A percentile compares a stretch with the other conserved stretches of the same genome.
phyloP scores from a whole-genome alignment of 495 filamentous ascomycete genomes.

The Cladorrhinum samala region DNA sequence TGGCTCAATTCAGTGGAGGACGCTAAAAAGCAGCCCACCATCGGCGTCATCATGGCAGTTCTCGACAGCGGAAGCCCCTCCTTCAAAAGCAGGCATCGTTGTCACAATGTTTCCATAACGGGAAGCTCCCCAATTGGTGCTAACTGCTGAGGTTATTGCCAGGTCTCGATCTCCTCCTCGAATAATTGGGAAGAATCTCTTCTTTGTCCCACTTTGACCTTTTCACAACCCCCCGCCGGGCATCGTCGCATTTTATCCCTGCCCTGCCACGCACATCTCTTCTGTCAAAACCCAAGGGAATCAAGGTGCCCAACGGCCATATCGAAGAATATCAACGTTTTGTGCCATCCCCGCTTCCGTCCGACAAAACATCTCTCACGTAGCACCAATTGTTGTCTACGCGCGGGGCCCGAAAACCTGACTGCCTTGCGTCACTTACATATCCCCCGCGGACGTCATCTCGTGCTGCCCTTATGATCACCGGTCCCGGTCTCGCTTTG shows the following conservation, averaged over 20 bases:
- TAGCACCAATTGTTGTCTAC: too few species aligned
- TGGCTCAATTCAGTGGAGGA: too few species aligned
- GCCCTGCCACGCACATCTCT: too few species aligned
- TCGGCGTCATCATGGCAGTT: neutral
- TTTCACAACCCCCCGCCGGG: too few species aligned
- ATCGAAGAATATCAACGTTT: neutral
- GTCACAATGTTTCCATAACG: neutral
- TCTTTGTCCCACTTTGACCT: neutral
- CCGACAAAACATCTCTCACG: too few species aligned
- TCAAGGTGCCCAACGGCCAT: neutral
- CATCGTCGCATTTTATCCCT: neutral
- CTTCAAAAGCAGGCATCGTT: neutral
- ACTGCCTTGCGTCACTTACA: slow-evolving; percentile 2
- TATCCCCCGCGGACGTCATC: neutral
- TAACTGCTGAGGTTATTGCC: neutral
- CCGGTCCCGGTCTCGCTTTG: too few species aligned
- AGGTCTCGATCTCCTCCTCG: neutral
- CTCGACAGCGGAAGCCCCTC: too few species aligned
- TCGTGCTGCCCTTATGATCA: neutral
- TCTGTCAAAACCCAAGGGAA: too few species aligned
- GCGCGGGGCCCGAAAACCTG: neutral
- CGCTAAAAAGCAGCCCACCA: neutral
- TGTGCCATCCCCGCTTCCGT: neutral
- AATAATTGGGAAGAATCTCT: neutral
- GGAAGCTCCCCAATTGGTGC: neutral